Percentiles rank a stretch among this genome's conserved stretches.
Evolutionary conservation across 2,329 filamentous ascomycete species (phyloP).

Genomic region (Tolypocladium sp.): DNA sequence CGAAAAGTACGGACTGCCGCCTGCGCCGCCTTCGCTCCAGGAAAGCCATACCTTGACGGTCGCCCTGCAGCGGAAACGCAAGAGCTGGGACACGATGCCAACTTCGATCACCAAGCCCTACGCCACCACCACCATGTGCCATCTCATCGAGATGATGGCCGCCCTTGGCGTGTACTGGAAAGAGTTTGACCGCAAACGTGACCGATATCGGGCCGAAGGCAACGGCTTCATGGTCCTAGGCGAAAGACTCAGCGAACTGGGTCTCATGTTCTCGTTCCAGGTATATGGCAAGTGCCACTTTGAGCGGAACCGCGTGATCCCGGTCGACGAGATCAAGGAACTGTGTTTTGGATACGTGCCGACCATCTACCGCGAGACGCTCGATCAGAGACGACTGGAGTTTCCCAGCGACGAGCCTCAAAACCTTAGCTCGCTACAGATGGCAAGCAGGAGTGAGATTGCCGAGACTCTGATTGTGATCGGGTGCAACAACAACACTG

Average conservation of each 20-base stretch:
- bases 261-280: conserved; percentile 45
- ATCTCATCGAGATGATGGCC: conserved; percentile 44
- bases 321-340: conserved; percentile 42
- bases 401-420: conserved; percentile 29
- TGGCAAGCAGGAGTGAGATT: conserved; percentile 40
- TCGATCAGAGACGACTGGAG: conserved; percentile 28
- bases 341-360: conserved; percentile 46
- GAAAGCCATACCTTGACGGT: conserved; percentile 32
- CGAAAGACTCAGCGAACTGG: conserved; percentile 35
- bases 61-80: conserved; percentile 36
- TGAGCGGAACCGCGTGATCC: conserved; percentile 40
- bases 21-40: conserved; percentile 13
- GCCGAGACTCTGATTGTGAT: conserved; percentile 42
- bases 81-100: conserved; percentile 45
- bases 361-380: conserved; percentile 37
- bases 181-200: conserved; percentile 41
- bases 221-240: conserved; percentile 44
- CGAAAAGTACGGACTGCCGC: conserved; percentile 9
- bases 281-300: conserved; percentile 40
- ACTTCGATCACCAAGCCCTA: conserved; percentile 36
- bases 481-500: conserved; percentile 43
- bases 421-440: conserved; percentile 33
- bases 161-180: conserved; percentile 50
- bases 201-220: conserved; percentile 45
- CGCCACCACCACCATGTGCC: conserved; percentile 45